Base-by-base conservation (phyloP, 2,329 filamentous ascomycete genomes). In the Aspergillus thermomutatus region DNA sequence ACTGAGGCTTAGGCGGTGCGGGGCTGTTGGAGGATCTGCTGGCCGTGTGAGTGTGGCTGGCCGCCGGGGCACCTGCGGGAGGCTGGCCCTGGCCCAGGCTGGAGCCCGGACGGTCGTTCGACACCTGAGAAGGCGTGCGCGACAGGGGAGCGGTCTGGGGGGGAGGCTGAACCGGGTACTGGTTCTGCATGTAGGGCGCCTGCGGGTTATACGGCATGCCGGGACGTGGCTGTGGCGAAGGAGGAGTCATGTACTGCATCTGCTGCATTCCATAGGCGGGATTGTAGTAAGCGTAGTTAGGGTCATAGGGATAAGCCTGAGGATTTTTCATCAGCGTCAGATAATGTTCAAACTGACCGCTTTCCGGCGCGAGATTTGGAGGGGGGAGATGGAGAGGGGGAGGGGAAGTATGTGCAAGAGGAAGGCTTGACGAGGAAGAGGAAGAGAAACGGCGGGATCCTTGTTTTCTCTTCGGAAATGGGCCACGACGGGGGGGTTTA, bases 41-140 rank as follows among this genome's bases (percentile, higher is more conserved):
- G 73, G 75, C 77, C 75, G 71, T 85, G 63, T 82, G 78, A 56
- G 71, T 56, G 64, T 74, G 70, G 27, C 75, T 75, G 27, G 79
- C 70, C 49, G 78, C 76, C 17, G 82, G 78, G 43, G 89, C 81
- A 21, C 76, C 70, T 19, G 77, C 68, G 11, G 78, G 72, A 50
- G 75, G 73, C 48, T 77, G 77, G 70, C 86, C 73, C 79, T 90
- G 83, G 48, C 82, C 82, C 31, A 86, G 74, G 64, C 82, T 85
- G 43, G 85, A 86, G 9, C 79, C 75, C 19, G 85, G 84, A 60
- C 84, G 80, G 75, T 90, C 89, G 26, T 87, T 66, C 75, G 90
- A 90, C 55, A 89, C 83, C 73, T 94, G 90, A 2, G 91, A 95
- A 2, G 89, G 85, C 59, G 86, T 92, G 65, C 92, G 88, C 2